phyloP scores from a whole-genome alignment of 164 flowering plant genomes.

The Piper longum region DNA sequence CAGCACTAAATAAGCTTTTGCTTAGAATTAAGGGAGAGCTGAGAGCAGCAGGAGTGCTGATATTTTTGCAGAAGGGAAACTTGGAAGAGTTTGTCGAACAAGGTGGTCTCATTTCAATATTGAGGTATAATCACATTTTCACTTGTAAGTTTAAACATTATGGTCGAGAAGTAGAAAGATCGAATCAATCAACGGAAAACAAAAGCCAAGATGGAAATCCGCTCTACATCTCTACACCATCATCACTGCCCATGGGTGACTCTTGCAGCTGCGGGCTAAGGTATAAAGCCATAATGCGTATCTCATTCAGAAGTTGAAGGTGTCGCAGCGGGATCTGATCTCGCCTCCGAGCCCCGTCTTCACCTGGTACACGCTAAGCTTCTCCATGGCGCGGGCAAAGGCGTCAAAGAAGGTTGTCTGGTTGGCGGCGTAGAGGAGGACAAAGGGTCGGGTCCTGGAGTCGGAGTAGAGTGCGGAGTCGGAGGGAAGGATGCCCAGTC shows the following conservation, averaged over 20 bases:
- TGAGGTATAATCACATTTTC: background rate
- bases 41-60: too few species aligned
- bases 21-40: background rate
- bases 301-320: conserved; percentile 18
- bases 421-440: conserved; percentile 35
- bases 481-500: conserved; percentile 37
- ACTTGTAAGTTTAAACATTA: background rate
- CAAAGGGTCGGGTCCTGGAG: conserved; percentile 38
- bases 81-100: background rate
- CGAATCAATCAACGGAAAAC: background rate
- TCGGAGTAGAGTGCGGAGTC: conserved; percentile 31
- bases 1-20: too few species aligned
- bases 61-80: background rate
- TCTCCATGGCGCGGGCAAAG: conserved; percentile 51
- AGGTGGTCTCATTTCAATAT: background rate
- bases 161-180: background rate
- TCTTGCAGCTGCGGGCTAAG: background rate
- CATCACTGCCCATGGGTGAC: background rate
- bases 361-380: conserved; percentile 27
- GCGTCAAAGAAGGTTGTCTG: conserved; percentile 38
- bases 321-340: conserved; percentile 46
- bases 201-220: background rate
- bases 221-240: background rate
- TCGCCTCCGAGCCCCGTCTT: conserved; percentile 45
- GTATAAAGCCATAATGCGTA: background rate